phyloP scores from a whole-genome alignment of 768 basidiomycete species.

The Boletus pseudo-olivaceus region DNA sequence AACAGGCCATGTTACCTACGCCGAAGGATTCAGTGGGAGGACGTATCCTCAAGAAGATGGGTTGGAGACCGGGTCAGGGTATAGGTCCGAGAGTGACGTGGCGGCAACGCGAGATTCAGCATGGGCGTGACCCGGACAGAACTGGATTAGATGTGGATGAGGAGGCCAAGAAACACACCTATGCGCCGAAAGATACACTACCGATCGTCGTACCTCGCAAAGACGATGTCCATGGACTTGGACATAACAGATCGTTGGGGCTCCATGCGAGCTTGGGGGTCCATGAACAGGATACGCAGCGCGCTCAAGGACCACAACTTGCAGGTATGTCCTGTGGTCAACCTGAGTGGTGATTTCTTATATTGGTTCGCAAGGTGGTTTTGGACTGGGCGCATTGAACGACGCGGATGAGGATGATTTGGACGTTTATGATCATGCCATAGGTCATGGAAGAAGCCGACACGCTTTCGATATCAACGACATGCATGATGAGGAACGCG shows the following conservation, averaged over 20 bases:
- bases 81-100: conserved; percentile 86
- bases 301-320: conserved; percentile 47
- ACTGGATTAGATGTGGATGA: conserved; percentile 58
- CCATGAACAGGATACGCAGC: conserved; percentile 17
- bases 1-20: conserved; percentile 65
- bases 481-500: conserved; percentile 59
- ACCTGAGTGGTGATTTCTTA: neutral
- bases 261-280: conserved; percentile 57
- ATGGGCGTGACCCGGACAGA: conserved; percentile 42
- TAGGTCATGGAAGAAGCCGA: conserved; percentile 38
- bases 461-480: conserved; percentile 66
- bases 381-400: conserved; percentile 85
- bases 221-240: conserved; percentile 78
- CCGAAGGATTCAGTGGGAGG: conserved; percentile 81
- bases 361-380: conserved; percentile 57
- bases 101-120: conserved; percentile 69
- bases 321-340: conserved; percentile 42
- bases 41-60: conserved; percentile 89
- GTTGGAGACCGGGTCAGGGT: conserved; percentile 91
- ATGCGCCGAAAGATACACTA: conserved; percentile 77
- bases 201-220: conserved; percentile 62
- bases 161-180: conserved; percentile 84
- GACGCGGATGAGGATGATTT: conserved; percentile 93
- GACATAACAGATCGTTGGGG: conserved; percentile 65
- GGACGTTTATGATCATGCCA: conserved; percentile 68